Evolutionary conservation across 1,139 yeast species (phyloP).

Genomic region (Groenewaldozyma auringiensis): DNA sequence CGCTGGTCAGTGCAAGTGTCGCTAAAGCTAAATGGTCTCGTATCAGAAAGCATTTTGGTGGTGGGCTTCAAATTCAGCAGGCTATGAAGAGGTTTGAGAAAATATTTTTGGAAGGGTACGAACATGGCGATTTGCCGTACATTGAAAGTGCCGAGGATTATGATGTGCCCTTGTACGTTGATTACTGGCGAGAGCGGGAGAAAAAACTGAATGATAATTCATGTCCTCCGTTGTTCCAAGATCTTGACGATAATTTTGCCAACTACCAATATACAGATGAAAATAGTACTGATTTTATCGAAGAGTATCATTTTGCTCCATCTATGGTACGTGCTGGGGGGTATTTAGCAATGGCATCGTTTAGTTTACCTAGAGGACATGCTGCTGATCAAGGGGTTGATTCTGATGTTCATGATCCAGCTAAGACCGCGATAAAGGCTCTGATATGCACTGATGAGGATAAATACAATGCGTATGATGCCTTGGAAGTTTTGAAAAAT

Average conservation of each 20-base stretch:
- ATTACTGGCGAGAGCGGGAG: conserved; percentile 23
- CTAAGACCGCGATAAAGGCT: conserved; percentile 41
- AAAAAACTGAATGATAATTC: neutral
- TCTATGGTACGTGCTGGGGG: neutral
- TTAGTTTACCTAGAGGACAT: neutral
- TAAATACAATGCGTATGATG: conserved; percentile 39
- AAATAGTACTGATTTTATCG: neutral
- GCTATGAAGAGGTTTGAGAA: conserved; percentile 55
- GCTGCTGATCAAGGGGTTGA: neutral
- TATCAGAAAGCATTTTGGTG: conserved; percentile 51
- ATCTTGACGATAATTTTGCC: neutral
- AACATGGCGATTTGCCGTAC: conserved; percentile 40
- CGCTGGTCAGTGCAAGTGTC: conserved; percentile 18
- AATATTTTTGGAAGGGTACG: conserved; percentile 46
- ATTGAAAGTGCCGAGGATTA: conserved; percentile 40
- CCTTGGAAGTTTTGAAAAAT: conserved; percentile 38
- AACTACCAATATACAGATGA: neutral
- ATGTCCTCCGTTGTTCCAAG: neutral
- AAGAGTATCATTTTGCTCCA: neutral
- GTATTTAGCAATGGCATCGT: neutral
- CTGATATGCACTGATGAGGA: conserved; percentile 51
- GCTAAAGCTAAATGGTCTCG: conserved; percentile 56
- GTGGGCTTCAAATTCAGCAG: conserved; percentile 40
- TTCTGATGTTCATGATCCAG: conserved; percentile 20
- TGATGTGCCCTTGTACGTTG: conserved; percentile 35